A percentile compares a stretch with the other conserved stretches of the same genome.
phyloP scores from a whole-genome alignment of 768 basidiomycete genomes.

The Ramaria sp. region DNA sequence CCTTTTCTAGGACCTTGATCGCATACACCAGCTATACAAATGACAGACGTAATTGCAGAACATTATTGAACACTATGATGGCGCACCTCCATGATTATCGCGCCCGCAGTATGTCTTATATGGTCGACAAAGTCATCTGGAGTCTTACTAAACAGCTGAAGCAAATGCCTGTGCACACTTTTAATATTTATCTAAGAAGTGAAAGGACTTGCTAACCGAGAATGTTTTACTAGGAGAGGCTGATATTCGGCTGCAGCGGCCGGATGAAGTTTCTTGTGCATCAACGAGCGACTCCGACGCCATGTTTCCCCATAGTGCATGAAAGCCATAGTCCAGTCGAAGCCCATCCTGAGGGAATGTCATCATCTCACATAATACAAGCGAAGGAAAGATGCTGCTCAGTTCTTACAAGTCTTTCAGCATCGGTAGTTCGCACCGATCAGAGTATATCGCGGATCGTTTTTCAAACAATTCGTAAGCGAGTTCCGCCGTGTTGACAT shows the following conservation, averaged over 20 bases:
- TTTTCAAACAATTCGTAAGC: constrained; percentile 1
- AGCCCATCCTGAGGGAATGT: neutral
- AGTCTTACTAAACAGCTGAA: no score
- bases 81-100: no score
- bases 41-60: neutral
- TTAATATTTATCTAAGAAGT: no score
- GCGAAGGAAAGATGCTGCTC: neutral
- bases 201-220: neutral
- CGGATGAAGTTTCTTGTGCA: constrained; percentile 23
- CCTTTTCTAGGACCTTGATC: constrained; percentile 11
- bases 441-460: neutral
- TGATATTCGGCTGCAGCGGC: constrained; percentile 20
- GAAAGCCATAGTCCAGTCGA: no score
- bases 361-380: neutral
- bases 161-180: no score
- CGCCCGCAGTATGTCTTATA: neutral
- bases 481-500: neutral
- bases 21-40: neutral
- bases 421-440: neutral
- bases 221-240: constrained; percentile 18
- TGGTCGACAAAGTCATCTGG: no score
- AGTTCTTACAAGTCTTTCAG: neutral
- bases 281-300: constrained; percentile 6
- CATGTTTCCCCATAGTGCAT: neutral
- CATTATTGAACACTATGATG: no score